Percentiles rank a stretch among this genome's conserved stretches.
Conservation (phyloP, 345 rosid species). For the Toxicodendron radicans region DNA sequence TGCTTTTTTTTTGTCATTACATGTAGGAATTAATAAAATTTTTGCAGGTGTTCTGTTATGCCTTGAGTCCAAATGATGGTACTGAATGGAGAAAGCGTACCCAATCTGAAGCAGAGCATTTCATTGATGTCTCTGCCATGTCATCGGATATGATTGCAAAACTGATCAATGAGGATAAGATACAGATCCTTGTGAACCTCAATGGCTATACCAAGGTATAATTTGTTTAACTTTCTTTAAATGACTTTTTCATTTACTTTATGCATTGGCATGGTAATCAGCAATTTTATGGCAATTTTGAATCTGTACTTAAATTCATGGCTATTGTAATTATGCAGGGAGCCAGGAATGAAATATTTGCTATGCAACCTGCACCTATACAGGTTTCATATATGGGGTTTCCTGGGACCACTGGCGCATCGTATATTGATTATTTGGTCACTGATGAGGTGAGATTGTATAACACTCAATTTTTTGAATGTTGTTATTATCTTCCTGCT, state of each 20-base stretch:
- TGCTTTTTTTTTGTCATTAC: conserved; percentile 9
- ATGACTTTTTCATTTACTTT: too few relatives aligned
- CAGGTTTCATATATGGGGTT: conserved; percentile 99
- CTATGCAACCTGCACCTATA: conserved; percentile 97
- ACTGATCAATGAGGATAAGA: conserved; percentile 76
- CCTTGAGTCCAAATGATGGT: conserved; percentile 90
- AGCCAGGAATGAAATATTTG: conserved; percentile 96
- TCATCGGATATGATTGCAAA: conserved; percentile 84
- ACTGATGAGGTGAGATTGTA: conserved; percentile 76
- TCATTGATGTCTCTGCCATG: conserved; percentile 86
- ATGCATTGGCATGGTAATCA: not conserved
- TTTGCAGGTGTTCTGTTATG: conserved; percentile 89
- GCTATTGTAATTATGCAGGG: conserved; percentile 55
- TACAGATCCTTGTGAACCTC: conserved; percentile 87
- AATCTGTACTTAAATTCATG: not conserved
- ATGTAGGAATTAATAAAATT: conserved; percentile 10
- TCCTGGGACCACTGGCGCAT: conserved; percentile 98
- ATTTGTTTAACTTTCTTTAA: not conserved
- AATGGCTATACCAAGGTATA: conserved; percentile 96
- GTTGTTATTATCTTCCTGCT: not conserved
- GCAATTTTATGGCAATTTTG: not conserved
- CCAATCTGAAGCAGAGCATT: conserved; percentile 90
- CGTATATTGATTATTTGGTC: conserved; percentile 91
- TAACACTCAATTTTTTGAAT: not conserved
- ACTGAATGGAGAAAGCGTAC: conserved; percentile 97